Percentiles rank a stretch among this genome's conserved stretches.
Evolutionary conservation across 1,139 yeast genomes (phyloP).

Genomic region (Kodamaea plutei): DNA sequence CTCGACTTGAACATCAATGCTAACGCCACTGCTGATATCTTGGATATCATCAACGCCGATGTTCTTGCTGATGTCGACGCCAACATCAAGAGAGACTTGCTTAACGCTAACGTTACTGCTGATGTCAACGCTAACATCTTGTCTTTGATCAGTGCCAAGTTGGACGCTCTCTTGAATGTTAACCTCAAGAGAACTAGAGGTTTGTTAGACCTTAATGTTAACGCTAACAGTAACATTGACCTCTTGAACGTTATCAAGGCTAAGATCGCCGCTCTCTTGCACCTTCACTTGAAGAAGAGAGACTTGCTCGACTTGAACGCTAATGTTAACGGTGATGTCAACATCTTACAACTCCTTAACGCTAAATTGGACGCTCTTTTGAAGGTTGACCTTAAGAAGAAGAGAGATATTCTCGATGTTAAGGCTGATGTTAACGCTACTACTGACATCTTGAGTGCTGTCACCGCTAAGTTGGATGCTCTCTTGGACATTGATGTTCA

Average conservation of each 20-base stretch:
- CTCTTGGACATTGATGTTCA: slow-evolving; percentile 7
- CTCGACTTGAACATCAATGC: slow-evolving; percentile 1
- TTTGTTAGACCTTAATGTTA: slow-evolving; percentile 6
- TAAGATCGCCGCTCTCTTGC: slow-evolving; percentile 2
- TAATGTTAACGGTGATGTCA: slow-evolving; percentile 9
- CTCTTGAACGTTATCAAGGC: slow-evolving; percentile 7
- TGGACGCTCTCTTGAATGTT: slow-evolving; percentile 2
- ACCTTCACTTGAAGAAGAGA: slow-evolving; percentile 8
- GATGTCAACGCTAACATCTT: slow-evolving; percentile 3
- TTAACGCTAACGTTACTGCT: slow-evolving; percentile 3
- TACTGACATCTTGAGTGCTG: slow-evolving; percentile 6
- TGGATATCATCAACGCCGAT: slow-evolving; percentile 2
- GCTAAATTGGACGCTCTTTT: slow-evolving; percentile 10
- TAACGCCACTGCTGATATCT: slow-evolving; percentile 2
- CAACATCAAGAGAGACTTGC: slow-evolving; percentile 7
- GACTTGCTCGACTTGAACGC: slow-evolving; percentile 6
- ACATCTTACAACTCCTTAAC: slow-evolving; percentile 4
- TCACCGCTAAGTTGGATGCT: slow-evolving; percentile 1
- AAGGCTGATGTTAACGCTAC: slow-evolving; percentile 13
- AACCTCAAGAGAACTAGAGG: not conserved
- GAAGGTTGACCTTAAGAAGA: slow-evolving; percentile 6
- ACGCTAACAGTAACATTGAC: slow-evolving; percentile 9
- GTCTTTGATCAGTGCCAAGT: slow-evolving; percentile 1
- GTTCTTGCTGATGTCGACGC: slow-evolving; percentile 2
- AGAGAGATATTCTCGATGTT: slow-evolving; percentile 12